A percentile compares a stretch with the other conserved stretches of the same genome.
Evolutionary conservation across 805 yeast species (phyloP).

Genomic region (Lachancea dasiensis): DNA sequence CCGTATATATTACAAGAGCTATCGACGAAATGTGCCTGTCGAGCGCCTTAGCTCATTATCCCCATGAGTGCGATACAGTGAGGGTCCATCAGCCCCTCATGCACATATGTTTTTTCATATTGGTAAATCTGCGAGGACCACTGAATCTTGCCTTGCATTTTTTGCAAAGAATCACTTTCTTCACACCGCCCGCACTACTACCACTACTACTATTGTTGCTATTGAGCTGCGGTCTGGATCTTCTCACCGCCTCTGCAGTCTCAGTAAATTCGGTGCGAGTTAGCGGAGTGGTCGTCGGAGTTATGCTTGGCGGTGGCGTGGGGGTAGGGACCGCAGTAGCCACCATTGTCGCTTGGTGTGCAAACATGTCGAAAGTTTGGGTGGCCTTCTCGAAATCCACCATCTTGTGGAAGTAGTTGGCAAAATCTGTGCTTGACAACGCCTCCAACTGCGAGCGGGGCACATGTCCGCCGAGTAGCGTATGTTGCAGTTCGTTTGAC

Average conservation of each 20-base stretch:
- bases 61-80: not conserved
- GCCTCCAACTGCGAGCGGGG: constrained; percentile 30
- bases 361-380: constrained; percentile 23
- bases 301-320: constrained; percentile 1
- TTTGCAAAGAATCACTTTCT: constrained; percentile 26
- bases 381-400: constrained; percentile 27
- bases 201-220: no score
- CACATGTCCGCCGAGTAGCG: constrained; percentile 31
- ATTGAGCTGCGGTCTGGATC: constrained; percentile 1
- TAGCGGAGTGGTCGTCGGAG: not conserved
- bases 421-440: constrained; percentile 30
- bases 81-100: constrained; percentile 5
- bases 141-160: constrained; percentile 22
- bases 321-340: constrained; percentile 2
- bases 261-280: not conserved
- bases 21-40: not conserved
- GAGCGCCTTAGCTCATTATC: not conserved
- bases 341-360: constrained; percentile 1
- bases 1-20: constrained; percentile 4
- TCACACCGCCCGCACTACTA: constrained; percentile 11
- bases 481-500: constrained; percentile 27
- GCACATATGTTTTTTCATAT: constrained; percentile 10
- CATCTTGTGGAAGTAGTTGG: constrained; percentile 27
- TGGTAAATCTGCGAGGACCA: constrained; percentile 17
- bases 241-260: not conserved